Conservation (phyloP, 2,329 filamentous ascomycete genomes). For the Decorospora gaudefroyi region DNA sequence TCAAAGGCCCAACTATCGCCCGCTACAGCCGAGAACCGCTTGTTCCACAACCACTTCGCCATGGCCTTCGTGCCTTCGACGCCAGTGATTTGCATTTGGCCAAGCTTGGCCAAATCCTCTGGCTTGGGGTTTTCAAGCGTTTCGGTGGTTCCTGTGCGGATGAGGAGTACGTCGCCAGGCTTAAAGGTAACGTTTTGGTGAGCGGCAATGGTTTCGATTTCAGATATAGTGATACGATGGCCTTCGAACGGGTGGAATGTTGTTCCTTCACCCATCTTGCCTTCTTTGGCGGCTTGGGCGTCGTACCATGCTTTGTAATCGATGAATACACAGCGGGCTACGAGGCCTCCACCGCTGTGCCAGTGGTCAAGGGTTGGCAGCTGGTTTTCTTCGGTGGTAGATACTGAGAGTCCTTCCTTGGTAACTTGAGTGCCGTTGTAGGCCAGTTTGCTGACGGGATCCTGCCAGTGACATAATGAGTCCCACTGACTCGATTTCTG, state of each 20-base stretch:
- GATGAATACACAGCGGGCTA: conserved; percentile 18
- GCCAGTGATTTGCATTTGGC: conserved; percentile 11
- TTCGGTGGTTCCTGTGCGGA: conserved; percentile 24
- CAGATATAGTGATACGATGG: conserved; percentile 20
- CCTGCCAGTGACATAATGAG: conserved; percentile 31
- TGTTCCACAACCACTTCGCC: conserved; percentile 67
- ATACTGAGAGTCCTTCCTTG: conserved; percentile 14
- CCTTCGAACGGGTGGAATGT: conserved; percentile 16
- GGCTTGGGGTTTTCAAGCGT: conserved; percentile 7
- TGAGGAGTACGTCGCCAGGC: conserved; percentile 26
- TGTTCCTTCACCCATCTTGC: conserved; percentile 10
- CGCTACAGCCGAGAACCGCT: conserved; percentile 64
- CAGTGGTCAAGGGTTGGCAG: conserved; percentile 24
- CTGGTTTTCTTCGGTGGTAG: conserved; percentile 11
- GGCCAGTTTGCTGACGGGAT: conserved; percentile 12
- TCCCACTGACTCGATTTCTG: conserved; percentile 37
- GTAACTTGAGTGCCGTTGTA: conserved; percentile 22
- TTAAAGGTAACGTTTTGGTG: conserved; percentile 11
- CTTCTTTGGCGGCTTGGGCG: conserved; percentile 1
- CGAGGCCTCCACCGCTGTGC: conserved; percentile 17
- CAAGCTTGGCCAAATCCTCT: conserved; percentile 15
- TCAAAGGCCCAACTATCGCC: conserved; percentile 67
- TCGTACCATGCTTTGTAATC: conserved; percentile 21
- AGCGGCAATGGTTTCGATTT: conserved; percentile 16
- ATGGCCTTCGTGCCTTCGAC: conserved; percentile 45